Evolutionary conservation across 352 stramenopile species (phyloP).

Genomic region (Globisporangium sylvaticum): DNA sequence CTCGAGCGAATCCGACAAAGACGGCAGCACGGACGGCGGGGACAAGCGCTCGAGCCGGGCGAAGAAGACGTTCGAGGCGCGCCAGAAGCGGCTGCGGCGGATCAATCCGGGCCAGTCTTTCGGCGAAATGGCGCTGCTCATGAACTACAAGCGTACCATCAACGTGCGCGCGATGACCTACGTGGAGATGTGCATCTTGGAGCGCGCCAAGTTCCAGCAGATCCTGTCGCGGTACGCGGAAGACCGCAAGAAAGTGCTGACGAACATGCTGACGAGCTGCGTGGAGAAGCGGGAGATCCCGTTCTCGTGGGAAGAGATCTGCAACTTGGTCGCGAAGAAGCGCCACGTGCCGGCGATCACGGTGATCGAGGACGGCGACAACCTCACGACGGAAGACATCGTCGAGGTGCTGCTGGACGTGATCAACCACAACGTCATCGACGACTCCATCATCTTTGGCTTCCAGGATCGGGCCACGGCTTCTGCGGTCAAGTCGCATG

Average conservation of each 20-base stretch:
- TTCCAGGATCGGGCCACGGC: slow-evolving; percentile 1
- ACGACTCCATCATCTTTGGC: slow-evolving; percentile 7
- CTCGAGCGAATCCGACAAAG: not conserved
- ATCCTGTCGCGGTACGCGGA: slow-evolving; percentile 16
- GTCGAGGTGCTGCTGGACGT: slow-evolving; percentile 5
- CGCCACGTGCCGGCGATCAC: not conserved
- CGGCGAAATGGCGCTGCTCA: slow-evolving; percentile 29
- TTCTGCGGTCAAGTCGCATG: not conserved
- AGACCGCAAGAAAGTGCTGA: slow-evolving; percentile 11
- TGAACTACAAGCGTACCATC: slow-evolving; percentile 21
- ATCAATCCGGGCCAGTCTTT: slow-evolving; percentile 24
- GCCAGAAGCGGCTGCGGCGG: slow-evolving; percentile 5
- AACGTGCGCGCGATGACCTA: slow-evolving; percentile 22
- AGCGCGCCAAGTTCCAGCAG: slow-evolving; percentile 11
- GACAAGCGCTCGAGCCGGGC: not conserved
- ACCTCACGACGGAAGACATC: slow-evolving; percentile 1
- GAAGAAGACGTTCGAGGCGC: not conserved
- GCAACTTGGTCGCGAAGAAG: not conserved
- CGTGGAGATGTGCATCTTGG: slow-evolving; percentile 22
- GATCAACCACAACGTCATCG: slow-evolving; percentile 1
- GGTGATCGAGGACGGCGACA: slow-evolving; percentile 8
- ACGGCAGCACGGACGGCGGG: not conserved
- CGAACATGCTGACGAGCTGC: slow-evolving; percentile 19
- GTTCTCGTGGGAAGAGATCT: slow-evolving; percentile 10
- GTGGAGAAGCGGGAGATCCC: slow-evolving; percentile 18